Conservation (phyloP, 2,329 filamentous ascomycete genomes). For the Rachicladosporium sp. region DNA sequence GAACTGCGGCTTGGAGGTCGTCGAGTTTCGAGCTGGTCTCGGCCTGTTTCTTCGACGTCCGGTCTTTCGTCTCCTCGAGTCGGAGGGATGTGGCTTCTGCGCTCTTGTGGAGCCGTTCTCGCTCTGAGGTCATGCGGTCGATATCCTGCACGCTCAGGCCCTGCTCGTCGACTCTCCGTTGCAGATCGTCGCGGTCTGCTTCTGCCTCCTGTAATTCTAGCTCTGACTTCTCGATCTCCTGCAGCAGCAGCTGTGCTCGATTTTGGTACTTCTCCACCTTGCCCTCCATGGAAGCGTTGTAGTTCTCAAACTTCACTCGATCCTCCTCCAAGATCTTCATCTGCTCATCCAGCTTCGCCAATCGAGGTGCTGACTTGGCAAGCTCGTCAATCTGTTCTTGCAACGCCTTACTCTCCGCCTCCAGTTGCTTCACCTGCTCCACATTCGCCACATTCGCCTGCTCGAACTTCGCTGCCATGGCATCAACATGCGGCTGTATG, state of each 20-base stretch:
- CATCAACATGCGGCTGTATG: slow-evolving; percentile 70
- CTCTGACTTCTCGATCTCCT: slow-evolving; percentile 69
- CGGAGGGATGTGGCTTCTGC: slow-evolving; percentile 64
- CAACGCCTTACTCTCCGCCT: slow-evolving; percentile 71
- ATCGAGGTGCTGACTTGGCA: slow-evolving; percentile 73
- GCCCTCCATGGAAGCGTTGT: slow-evolving; percentile 72
- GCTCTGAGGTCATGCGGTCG: slow-evolving; percentile 93
- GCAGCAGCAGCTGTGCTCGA: slow-evolving; percentile 68
- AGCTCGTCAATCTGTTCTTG: slow-evolving; percentile 80
- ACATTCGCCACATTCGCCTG: slow-evolving; percentile 71
- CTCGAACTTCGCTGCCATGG: slow-evolving; percentile 82
- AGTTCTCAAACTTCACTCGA: slow-evolving; percentile 87
- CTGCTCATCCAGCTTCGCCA: slow-evolving; percentile 72
- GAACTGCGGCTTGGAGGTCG: slow-evolving; percentile 76
- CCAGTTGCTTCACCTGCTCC: slow-evolving; percentile 71
- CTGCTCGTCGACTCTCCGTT: slow-evolving; percentile 79
- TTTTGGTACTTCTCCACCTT: slow-evolving; percentile 82
- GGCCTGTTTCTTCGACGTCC: slow-evolving; percentile 72
- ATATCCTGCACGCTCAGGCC: slow-evolving; percentile 97
- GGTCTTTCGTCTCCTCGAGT: slow-evolving; percentile 74
- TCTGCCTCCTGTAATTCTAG: slow-evolving; percentile 68
- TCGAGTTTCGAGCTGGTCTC: slow-evolving; percentile 79
- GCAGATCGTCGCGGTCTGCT: slow-evolving; percentile 67
- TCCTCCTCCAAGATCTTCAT: slow-evolving; percentile 93
- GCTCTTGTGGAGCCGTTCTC: slow-evolving; percentile 81